Conservation (phyloP, 2,329 filamentous ascomycete species). For the Epichloe festucae region DNA sequence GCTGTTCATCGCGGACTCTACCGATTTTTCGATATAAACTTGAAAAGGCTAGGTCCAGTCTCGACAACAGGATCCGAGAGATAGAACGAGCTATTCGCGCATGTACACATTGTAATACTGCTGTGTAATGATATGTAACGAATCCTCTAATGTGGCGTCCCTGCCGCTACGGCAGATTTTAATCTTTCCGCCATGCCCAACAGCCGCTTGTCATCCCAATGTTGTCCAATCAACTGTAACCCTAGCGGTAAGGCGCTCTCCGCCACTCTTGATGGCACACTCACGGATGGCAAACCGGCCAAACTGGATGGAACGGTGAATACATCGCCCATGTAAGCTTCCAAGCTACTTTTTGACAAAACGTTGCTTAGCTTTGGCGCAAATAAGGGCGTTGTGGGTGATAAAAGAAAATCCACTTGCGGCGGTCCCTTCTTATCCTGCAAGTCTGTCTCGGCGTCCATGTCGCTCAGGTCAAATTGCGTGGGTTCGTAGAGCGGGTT, state of each 20-base stretch:
- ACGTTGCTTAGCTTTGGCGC: slow-evolving; percentile 54
- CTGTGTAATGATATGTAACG: not conserved
- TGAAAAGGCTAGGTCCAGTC: too few species aligned
- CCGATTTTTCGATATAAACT: too few species aligned
- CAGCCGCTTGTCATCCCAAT: slow-evolving; percentile 57
- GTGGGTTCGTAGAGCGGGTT: slow-evolving; percentile 52
- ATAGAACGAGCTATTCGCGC: too few species aligned
- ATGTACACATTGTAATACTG: too few species aligned
- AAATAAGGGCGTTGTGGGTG: slow-evolving; percentile 73
- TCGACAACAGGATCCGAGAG: too few species aligned
- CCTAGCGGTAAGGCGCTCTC: slow-evolving; percentile 31
- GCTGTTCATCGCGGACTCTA: too few species aligned
- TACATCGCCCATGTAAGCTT: slow-evolving; percentile 83
- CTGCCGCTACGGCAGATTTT: slow-evolving; percentile 18
- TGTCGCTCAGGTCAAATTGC: slow-evolving; percentile 47
- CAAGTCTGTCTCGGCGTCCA: slow-evolving; percentile 37
- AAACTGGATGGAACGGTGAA: slow-evolving; percentile 92
- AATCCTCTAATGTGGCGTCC: slow-evolving; percentile 7
- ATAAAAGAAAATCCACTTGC: slow-evolving; percentile 75
- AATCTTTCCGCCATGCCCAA: slow-evolving; percentile 40
- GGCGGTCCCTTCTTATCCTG: slow-evolving; percentile 43
- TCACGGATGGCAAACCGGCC: slow-evolving; percentile 80
- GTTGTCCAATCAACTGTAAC: slow-evolving; percentile 70
- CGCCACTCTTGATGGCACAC: slow-evolving; percentile 46
- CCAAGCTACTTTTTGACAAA: slow-evolving; percentile 42